Conservation (phyloP, 306 rosid species). For the Cucurbita argyrosperma region DNA sequence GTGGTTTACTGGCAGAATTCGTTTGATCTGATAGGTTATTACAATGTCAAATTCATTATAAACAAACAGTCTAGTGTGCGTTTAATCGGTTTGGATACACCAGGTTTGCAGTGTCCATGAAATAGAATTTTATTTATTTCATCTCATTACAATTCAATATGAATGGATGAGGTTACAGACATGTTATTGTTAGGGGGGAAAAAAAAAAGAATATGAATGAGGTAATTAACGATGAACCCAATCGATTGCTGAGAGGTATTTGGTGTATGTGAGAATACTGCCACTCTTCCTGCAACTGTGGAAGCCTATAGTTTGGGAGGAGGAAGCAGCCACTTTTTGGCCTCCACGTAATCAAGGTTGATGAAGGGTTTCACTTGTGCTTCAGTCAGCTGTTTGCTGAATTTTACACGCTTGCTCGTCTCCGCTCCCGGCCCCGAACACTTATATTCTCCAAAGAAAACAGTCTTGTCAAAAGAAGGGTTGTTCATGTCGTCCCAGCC, state of each 20-base stretch:
- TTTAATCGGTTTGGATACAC: too few relatives aligned
- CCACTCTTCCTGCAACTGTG: too few relatives aligned
- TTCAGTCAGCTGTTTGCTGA: not conserved
- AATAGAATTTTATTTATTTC: too few relatives aligned
- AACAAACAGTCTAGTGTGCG: too few relatives aligned
- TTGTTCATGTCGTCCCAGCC: slow-evolving; percentile 31
- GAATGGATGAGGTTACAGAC: too few relatives aligned
- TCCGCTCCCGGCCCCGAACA: not conserved
- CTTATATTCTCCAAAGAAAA: not conserved
- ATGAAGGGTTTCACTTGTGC: not conserved
- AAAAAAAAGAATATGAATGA: too few relatives aligned
- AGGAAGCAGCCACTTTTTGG: not conserved
- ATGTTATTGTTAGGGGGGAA: too few relatives aligned
- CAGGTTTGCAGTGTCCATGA: too few relatives aligned
- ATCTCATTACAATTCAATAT: too few relatives aligned
- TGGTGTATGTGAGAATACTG: too few relatives aligned
- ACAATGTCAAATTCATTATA: not conserved
- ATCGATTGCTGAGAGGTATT: too few relatives aligned
- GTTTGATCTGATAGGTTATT: slow-evolving; percentile 1
- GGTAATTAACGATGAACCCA: too few relatives aligned
- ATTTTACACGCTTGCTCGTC: not conserved
- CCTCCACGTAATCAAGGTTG: not conserved
- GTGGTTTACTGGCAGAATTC: not conserved
- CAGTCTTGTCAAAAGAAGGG: not conserved
- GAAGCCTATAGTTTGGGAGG: not conserved